These are phyloP conservation scores for Aspergillus incahuasiensis DNA, from an alignment of 495 filamentous ascomycete genomes.

Conservation along the genomic window DNA sequence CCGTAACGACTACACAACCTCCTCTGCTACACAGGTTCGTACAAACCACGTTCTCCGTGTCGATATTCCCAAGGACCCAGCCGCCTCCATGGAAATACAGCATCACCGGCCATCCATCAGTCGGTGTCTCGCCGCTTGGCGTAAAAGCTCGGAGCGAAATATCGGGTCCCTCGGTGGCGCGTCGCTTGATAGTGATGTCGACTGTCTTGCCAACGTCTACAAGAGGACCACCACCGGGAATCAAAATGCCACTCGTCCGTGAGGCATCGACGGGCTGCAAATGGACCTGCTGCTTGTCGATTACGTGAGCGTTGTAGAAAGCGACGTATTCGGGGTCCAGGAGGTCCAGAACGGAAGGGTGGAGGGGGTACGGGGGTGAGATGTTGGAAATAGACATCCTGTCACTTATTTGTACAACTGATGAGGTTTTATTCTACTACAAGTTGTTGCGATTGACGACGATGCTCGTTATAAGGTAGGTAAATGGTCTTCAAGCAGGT, in stretches of 20 bases:
- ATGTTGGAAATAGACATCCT: conserved; percentile 29
- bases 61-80: conserved; percentile 56
- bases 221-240: conserved; percentile 50
- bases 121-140: conserved; percentile 38
- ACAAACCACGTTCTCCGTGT: conserved; percentile 56
- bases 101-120: conserved; percentile 50
- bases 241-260: conserved; percentile 46
- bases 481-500: background rate
- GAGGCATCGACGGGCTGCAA: conserved; percentile 51
- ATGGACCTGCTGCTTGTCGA: conserved; percentile 47
- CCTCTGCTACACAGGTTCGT: conserved; percentile 48
- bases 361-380: conserved; percentile 52
- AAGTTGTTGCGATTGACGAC: background rate
- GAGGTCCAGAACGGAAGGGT: conserved; percentile 41
- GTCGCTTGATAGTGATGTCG: conserved; percentile 43
- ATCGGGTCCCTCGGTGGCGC: conserved; percentile 44
- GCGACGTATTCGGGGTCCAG: conserved; percentile 49
- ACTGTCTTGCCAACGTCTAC: conserved; percentile 46
- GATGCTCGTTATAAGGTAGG: background rate
- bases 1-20: conserved; percentile 49
- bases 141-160: conserved; percentile 46
- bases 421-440: background rate
- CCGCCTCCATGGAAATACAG: conserved; percentile 57
- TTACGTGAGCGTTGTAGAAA: conserved; percentile 53
- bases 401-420: background rate